phyloP scores from a whole-genome alignment of 1,139 yeast species.

The Pichia sp. region DNA sequence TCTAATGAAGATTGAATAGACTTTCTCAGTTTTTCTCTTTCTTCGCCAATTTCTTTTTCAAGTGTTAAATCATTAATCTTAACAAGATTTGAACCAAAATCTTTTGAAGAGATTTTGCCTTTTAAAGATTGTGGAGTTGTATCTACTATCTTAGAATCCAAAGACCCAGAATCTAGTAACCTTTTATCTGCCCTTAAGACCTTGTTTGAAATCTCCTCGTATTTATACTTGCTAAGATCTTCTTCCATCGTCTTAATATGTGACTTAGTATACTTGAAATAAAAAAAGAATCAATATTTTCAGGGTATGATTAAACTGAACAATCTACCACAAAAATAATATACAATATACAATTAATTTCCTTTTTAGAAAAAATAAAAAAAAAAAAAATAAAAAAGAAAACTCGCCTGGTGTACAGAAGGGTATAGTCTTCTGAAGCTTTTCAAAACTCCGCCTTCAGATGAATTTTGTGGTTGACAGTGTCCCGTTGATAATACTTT shows the following conservation, averaged over 20 bases:
- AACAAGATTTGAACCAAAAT: constrained; percentile 51
- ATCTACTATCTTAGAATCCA: constrained; percentile 39
- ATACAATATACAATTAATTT: no score
- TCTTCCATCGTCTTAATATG: constrained; percentile 15
- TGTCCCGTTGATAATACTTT: background rate
- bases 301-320: no score
- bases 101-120: constrained; percentile 57
- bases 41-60: constrained; percentile 7
- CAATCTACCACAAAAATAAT: no score
- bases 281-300: no score
- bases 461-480: background rate
- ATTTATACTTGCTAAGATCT: constrained; percentile 34
- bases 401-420: no score
- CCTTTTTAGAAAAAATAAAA: background rate
- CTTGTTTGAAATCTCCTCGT: constrained; percentile 72
- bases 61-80: no score
- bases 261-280: no score
- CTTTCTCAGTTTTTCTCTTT: constrained; percentile 17
- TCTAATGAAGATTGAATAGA: constrained; percentile 6
- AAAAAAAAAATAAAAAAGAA: background rate
- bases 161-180: constrained; percentile 34
- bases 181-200: constrained; percentile 57
- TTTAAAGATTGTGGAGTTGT: constrained; percentile 66
- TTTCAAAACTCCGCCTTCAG: no score
- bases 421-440: no score